phyloP scores from a whole-genome alignment of 345 rosid genomes.

The Gossypium australe region DNA sequence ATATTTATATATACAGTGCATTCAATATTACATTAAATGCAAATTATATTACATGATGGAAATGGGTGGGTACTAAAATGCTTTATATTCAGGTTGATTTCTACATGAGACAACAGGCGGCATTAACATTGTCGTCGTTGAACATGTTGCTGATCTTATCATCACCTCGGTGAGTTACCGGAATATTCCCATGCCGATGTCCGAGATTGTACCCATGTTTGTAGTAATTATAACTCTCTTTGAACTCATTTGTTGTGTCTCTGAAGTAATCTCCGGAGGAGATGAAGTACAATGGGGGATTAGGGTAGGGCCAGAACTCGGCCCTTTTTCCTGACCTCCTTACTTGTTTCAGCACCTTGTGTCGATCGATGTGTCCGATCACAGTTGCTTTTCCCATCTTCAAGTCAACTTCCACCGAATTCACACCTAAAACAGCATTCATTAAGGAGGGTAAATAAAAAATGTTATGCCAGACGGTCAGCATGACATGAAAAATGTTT shows the following conservation, averaged over 20 bases:
- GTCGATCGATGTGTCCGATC: conserved; percentile 76
- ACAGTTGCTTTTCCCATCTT: conserved; percentile 69
- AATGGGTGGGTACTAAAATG: neutral
- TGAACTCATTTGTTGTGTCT: conserved; percentile 82
- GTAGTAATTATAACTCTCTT: conserved; percentile 79
- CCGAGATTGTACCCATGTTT: conserved; percentile 74
- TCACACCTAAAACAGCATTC: conserved; percentile 35
- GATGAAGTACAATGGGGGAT: conserved; percentile 78
- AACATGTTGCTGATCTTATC: conserved; percentile 48
- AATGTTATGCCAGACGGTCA: neutral
- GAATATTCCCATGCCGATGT: conserved; percentile 66
- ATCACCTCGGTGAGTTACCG: conserved; percentile 65
- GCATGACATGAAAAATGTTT: no score
- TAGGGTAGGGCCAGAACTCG: conserved; percentile 87
- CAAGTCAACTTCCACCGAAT: conserved; percentile 70
- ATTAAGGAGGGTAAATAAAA: neutral
- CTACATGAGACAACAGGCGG: neutral
- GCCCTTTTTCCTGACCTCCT: conserved; percentile 85
- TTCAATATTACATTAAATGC: neutral
- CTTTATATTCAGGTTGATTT: neutral
- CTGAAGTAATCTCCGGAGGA: conserved; percentile 51
- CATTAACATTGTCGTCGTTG: neutral
- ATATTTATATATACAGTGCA: neutral
- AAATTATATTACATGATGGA: neutral
- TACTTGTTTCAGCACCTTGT: conserved; percentile 74